phyloP scores from a whole-genome alignment of 345 rosid species.

The Citrus mangshanensis region DNA sequence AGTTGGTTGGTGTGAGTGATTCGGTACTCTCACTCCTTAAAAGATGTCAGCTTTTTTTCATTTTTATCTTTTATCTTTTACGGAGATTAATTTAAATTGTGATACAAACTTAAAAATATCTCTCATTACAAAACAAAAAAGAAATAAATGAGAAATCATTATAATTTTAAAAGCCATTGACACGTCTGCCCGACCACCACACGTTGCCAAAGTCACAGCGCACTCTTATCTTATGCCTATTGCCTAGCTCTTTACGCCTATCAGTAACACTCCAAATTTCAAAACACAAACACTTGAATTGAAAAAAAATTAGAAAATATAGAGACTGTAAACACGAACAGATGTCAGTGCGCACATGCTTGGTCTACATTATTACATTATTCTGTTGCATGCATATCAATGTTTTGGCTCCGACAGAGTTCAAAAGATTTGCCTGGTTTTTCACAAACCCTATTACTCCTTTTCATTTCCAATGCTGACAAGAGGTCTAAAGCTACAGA shows the following conservation, averaged over 20 bases:
- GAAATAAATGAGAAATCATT: too few relatives aligned
- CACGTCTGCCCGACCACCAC: slow-evolving; percentile 9
- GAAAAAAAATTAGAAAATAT: background rate
- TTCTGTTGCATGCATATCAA: background rate
- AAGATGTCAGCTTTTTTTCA: too few relatives aligned
- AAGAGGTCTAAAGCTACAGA: background rate
- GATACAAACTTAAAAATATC: too few relatives aligned
- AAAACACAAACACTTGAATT: slow-evolving; percentile 8
- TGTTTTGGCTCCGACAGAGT: slow-evolving; percentile 17
- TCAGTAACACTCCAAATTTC: slow-evolving; percentile 3
- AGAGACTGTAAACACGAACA: slow-evolving; percentile 10
- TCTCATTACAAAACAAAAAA: too few relatives aligned
- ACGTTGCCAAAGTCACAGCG: slow-evolving; percentile 3
- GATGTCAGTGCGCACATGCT: slow-evolving; percentile 11
- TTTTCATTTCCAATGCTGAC: background rate
- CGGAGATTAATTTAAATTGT: too few relatives aligned
- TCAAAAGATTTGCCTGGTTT: slow-evolving; percentile 25
- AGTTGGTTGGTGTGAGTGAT: too few relatives aligned
- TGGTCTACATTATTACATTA: slow-evolving; percentile 19
- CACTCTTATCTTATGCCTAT: slow-evolving; percentile 17
- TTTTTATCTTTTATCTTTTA: too few relatives aligned
- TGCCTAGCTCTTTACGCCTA: background rate
- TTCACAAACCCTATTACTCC: background rate
- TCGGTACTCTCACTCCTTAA: too few relatives aligned
- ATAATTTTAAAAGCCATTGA: background rate